Evolutionary conservation across 257 asterid genomes (phyloP).

Genomic region (Solanum tarapatanum): DNA sequence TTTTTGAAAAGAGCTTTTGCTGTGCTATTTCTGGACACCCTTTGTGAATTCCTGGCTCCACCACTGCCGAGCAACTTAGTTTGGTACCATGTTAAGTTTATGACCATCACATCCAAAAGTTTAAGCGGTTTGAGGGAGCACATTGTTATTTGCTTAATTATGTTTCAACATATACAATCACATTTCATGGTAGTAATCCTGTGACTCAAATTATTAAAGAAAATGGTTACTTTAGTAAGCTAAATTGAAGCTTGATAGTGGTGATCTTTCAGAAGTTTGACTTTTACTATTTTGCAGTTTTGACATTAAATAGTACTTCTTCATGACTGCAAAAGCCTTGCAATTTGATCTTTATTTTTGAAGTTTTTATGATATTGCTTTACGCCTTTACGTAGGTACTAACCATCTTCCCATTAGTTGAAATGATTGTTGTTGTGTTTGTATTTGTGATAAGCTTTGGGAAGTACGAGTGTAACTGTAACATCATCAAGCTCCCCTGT

Average conservation of each 20-base stretch:
- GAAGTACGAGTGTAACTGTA: slow-evolving; percentile 41
- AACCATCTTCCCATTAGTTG: background rate
- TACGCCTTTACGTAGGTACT: background rate
- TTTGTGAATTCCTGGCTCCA: background rate
- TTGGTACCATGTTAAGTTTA: background rate
- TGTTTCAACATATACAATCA: background rate
- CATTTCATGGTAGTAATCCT: background rate
- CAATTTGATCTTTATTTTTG: background rate
- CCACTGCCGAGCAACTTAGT: background rate
- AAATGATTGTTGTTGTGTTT: background rate
- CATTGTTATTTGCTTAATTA: background rate
- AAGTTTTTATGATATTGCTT: background rate
- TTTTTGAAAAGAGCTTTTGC: background rate
- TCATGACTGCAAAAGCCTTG: background rate
- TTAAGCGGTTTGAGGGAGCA: background rate
- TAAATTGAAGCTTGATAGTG: background rate
- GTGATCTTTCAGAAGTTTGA: background rate
- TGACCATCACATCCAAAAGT: background rate
- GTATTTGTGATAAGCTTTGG: slow-evolving; percentile 43
- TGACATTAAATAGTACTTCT: background rate
- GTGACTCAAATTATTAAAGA: background rate
- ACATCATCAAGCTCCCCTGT: slow-evolving; percentile 49
- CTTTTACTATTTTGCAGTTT: background rate
- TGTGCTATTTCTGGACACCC: background rate
- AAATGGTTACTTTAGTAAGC: background rate